Evolutionary conservation across 2,329 filamentous ascomycete species (phyloP), one percentile per base, ranked within the genome.

Genomic region (Aspergillus niger): DNA sequence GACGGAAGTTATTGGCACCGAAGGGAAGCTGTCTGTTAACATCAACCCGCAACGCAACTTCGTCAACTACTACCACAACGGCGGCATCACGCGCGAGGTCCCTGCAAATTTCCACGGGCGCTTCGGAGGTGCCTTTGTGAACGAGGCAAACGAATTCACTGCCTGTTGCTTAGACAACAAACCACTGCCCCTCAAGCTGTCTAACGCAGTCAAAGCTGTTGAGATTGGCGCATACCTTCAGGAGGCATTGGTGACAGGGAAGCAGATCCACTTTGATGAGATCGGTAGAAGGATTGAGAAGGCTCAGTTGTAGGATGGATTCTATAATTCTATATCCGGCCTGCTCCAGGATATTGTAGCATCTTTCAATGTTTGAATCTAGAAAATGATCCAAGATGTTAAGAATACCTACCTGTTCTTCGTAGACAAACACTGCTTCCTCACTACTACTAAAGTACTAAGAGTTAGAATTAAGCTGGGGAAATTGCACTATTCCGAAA

Each of bases 1-100:
- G 62, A 88, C 87, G 0, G 86, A 89, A 74, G 83, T 89, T 64
- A 86, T 89, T 59, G 87, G 86, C 24, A 89, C 87, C 2, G 80
- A 84, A 65, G 86, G 87, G 43, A 89, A 89, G 71, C 69, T 90
- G 5, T 76, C 80, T 0, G 79, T 90, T 62, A 89, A 89, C 67
- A 80, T 78, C 6, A 82, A 87, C 64, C 87, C 87, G 5, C 75
- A 77, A 50, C 75, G 73, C 2, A 83, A 84, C 59, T 76, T 87
- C 22, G 81, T 89, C 24, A 82, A 85, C 60, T 77, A 84, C 49
- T 82, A 85, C 69, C 79, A 86, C 66, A 54, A 79, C 0, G 77
- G 69, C 1, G 85, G 86, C 3, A 80, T 89, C 24, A 77, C 82
- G 11, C 79, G 84, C 38, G 84, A 89, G 72, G 82, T 88, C n/a